Base-by-base conservation (phyloP, 1,139 yeast genomes). In the Pichia kudriavzevii region DNA sequence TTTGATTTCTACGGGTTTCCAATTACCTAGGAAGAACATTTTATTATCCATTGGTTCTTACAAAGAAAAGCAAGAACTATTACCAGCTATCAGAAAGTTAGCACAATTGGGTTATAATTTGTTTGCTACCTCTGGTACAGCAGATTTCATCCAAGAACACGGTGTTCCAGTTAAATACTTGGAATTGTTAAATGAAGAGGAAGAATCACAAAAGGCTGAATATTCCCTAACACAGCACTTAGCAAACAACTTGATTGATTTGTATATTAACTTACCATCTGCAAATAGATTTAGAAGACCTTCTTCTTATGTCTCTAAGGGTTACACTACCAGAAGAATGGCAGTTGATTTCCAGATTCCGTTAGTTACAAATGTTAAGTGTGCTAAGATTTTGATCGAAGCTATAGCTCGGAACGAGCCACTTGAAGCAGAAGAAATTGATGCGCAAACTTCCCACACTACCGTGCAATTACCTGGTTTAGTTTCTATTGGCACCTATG, bases 321-420 rank as follows among this genome's bases (percentile, higher is more conserved):
- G 98, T 61, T 93, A 93, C 72, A 80, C 78, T 64, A 84, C 97
- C 37, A 94, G 99, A 72, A 93, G 99, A 71, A 83, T 93, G 97
- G 98, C 99, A 49, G 97, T 93, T 48, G 99, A 93, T 63, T 93
- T 84, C 60, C 88, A 96, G 36, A 84, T 93, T 58, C 99, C 99
- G 35, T 72, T 93, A 61, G 95, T 93, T 35, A 91, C 99, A 48
- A 93, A 93, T 58, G 98, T 91, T 50, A 93, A 93, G 67, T 79
- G 91, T 68, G 99, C 99, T 46, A 93, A 93, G 66, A 70, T 93
- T 50, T 72, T 93, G 63, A 80, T 91, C 49, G 97, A 91, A 65
- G 98, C 98, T 13, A 64, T 93, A 50, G 72, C 94, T 16, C 72
- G 94, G 66, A 65, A 69, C 51, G 67, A 78, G 47, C 49, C 72